These are phyloP conservation scores for Thelonectria olida DNA, from an alignment of 2,329 filamentous ascomycete species.

Conservation along the genomic window DNA sequence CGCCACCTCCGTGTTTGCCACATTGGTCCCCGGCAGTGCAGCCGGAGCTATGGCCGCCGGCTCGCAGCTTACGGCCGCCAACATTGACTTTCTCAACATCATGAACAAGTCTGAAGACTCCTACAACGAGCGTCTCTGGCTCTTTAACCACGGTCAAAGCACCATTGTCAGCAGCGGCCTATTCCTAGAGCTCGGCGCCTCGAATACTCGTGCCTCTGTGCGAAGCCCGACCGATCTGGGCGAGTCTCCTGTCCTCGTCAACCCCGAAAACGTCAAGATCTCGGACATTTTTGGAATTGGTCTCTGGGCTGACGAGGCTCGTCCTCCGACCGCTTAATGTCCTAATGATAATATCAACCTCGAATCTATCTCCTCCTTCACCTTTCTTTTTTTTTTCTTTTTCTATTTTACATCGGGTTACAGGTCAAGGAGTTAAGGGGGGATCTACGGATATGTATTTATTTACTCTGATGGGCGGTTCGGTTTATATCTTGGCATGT, in stretches of 20 bases:
- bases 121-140: constrained; percentile 3
- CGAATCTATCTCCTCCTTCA: neutral
- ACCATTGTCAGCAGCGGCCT: constrained; percentile 18
- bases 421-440: too few relatives aligned
- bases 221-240: constrained; percentile 17
- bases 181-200: constrained; percentile 13
- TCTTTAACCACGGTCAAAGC: constrained; percentile 4
- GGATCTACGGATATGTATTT: too few relatives aligned
- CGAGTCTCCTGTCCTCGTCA: constrained; percentile 16
- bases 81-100: constrained; percentile 1
- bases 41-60: neutral
- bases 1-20: neutral
- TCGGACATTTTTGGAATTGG: constrained; percentile 30
- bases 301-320: constrained; percentile 32
- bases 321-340: constrained; percentile 4
- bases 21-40: neutral
- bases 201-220: constrained; percentile 21
- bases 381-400: neutral
- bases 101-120: neutral
- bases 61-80: constrained; percentile 3
- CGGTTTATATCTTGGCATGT: too few relatives aligned
- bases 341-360: neutral
- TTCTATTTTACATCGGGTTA: neutral
- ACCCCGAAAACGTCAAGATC: constrained; percentile 9
- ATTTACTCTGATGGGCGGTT: too few relatives aligned